These are phyloP conservation scores for Dryas alaskensis DNA, from an alignment of 306 rosid species.

Conservation along the genomic window DNA sequence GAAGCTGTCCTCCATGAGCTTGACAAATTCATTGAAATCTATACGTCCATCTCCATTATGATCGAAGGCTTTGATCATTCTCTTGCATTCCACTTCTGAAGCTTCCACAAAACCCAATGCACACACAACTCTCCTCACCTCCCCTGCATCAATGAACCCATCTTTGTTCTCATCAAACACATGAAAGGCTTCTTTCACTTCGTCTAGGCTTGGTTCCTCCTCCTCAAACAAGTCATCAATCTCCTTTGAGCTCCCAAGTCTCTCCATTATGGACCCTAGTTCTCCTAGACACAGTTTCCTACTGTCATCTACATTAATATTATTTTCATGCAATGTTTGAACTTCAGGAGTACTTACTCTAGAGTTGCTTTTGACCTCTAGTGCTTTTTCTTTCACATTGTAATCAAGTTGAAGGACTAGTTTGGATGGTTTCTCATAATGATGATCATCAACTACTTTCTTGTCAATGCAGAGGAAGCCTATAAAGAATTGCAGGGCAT, in stretches of 20 bases:
- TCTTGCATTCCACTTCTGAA: slow-evolving; percentile 31
- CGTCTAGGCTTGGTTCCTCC: slow-evolving; percentile 41
- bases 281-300: slow-evolving; percentile 24
- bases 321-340: not conserved
- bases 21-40: slow-evolving; percentile 43
- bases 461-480: not conserved
- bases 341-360: too few species aligned
- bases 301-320: not conserved
- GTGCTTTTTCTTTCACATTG: too few species aligned
- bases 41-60: slow-evolving; percentile 44
- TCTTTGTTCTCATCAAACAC: slow-evolving; percentile 48
- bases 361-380: too few species aligned
- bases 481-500: slow-evolving; percentile 3
- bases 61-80: slow-evolving; percentile 44
- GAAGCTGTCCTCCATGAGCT: slow-evolving; percentile 37
- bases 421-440: too few species aligned
- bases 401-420: too few species aligned
- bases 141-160: slow-evolving; percentile 53
- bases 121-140: slow-evolving; percentile 34
- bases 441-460: not conserved
- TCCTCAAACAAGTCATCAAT: slow-evolving; percentile 32
- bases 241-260: slow-evolving; percentile 16
- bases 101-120: slow-evolving; percentile 37
- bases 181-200: slow-evolving; percentile 45
- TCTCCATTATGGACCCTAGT: slow-evolving; percentile 29